Conservation (phyloP, 345 rosid species). For the Cardamine resedifolia region DNA sequence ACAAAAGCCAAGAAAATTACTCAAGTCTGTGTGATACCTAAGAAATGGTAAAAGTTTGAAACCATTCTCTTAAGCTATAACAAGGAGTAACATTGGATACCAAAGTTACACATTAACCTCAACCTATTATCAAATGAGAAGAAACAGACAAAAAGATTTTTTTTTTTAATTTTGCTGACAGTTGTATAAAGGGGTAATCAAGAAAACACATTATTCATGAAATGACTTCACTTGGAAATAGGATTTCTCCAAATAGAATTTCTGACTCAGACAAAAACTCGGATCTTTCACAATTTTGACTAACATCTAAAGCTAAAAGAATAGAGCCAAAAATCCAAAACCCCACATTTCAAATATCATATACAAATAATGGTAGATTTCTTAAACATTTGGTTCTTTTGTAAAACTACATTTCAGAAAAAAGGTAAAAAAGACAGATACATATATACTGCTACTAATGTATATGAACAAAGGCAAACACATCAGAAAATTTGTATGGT, state of each 20-base stretch:
- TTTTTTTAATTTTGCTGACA: slow-evolving; percentile 21
- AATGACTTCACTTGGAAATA: slow-evolving; percentile 12
- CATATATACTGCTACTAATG: background rate
- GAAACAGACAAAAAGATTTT: slow-evolving; percentile 11
- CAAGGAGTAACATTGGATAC: slow-evolving; percentile 28
- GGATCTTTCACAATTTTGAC: background rate
- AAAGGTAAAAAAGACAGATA: background rate
- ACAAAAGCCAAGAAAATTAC: background rate
- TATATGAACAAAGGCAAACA: background rate
- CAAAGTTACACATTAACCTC: slow-evolving; percentile 7
- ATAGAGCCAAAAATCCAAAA: background rate
- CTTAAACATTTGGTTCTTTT: background rate
- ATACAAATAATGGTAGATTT: background rate
- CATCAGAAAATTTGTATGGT: background rate
- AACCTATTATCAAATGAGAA: slow-evolving; percentile 13
- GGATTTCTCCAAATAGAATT: slow-evolving; percentile 9
- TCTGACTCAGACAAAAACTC: background rate
- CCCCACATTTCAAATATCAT: background rate
- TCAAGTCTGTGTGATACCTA: background rate
- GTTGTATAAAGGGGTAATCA: slow-evolving; percentile 12
- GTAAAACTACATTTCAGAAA: slow-evolving; percentile 7
- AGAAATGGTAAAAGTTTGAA: background rate
- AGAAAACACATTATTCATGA: slow-evolving; percentile 29
- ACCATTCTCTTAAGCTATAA: slow-evolving; percentile 4
- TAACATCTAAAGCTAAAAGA: background rate